These are phyloP conservation scores for Boletus insuetus DNA, from an alignment of 768 basidiomycete species.

Conservation along the genomic window DNA sequence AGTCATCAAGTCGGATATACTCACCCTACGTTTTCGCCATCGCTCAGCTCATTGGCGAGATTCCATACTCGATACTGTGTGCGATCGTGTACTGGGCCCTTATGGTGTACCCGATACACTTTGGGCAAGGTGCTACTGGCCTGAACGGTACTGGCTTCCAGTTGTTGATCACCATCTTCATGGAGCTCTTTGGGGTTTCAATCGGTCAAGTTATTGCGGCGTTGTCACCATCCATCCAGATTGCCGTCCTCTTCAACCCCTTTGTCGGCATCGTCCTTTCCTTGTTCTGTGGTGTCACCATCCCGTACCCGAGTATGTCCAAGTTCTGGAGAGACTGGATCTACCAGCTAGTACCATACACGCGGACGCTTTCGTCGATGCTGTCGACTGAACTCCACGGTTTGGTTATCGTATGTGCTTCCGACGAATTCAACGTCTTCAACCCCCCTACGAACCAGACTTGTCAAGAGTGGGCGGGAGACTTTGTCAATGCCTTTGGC, in stretches of 20 bases:
- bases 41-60: conserved; percentile 77
- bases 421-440: conserved; percentile 70
- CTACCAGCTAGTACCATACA: conserved; percentile 71
- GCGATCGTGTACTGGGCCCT: conserved; percentile 72
- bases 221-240: conserved; percentile 71
- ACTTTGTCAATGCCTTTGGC: conserved; percentile 58
- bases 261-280: conserved; percentile 63
- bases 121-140: conserved; percentile 61
- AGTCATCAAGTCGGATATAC: conserved; percentile 83
- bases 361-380: conserved; percentile 67
- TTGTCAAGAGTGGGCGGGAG: conserved; percentile 65
- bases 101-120: conserved; percentile 70
- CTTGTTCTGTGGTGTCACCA: conserved; percentile 79
- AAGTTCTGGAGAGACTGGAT: conserved; percentile 78
- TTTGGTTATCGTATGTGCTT: conserved; percentile 58
- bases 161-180: conserved; percentile 64
- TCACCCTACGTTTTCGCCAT: conserved; percentile 83
- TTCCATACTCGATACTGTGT: conserved; percentile 73
- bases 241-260: conserved; percentile 80
- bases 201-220: conserved; percentile 75
- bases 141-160: conserved; percentile 68
- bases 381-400: conserved; percentile 77
- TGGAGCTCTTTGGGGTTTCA: conserved; percentile 71
- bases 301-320: conserved; percentile 62
- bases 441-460: conserved; percentile 72